phyloP scores from a whole-genome alignment of 2,329 filamentous ascomycete species.

The Neonectria coccinea region DNA sequence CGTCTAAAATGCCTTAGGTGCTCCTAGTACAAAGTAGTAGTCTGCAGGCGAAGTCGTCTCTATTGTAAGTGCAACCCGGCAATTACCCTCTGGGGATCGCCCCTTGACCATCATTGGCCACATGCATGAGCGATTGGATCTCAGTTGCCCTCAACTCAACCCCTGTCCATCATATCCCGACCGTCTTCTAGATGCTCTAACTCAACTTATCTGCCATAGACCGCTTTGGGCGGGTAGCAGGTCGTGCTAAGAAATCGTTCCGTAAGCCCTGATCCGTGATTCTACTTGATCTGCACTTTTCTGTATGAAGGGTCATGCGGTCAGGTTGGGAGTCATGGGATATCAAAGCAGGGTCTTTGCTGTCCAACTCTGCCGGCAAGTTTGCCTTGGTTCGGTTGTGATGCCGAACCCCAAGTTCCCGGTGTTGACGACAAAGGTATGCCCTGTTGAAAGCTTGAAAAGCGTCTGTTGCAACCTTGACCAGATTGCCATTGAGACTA shows the following conservation, averaged over 20 bases:
- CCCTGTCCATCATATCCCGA: constrained; percentile 5
- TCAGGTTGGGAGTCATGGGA: constrained; percentile 17
- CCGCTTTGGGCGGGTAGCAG: constrained; percentile 16
- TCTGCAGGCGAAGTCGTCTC: not conserved
- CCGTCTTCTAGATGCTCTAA: not conserved
- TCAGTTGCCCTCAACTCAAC: not conserved
- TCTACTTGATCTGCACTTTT: constrained; percentile 7
- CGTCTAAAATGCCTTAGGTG: not conserved
- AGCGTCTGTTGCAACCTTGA: not conserved
- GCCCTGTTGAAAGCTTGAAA: not conserved
- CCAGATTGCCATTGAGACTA: no score
- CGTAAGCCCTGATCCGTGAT: not conserved
- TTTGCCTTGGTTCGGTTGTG: not conserved
- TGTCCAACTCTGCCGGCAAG: constrained; percentile 4
- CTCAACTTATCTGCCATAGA: not conserved
- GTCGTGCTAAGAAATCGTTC: constrained; percentile 5
- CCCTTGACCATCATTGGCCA: constrained; percentile 25
- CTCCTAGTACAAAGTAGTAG: not conserved
- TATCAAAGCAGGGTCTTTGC: not conserved
- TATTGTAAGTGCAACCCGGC: not conserved
- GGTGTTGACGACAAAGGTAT: constrained; percentile 13
- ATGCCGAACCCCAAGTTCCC: not conserved
- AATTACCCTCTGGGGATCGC: constrained; percentile 10
- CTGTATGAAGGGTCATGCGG: constrained; percentile 1
- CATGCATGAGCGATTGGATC: constrained; percentile 31